Base-by-base conservation (phyloP, 371 early-diverging fungal genomes). In the Mortierella sp. region DNA sequence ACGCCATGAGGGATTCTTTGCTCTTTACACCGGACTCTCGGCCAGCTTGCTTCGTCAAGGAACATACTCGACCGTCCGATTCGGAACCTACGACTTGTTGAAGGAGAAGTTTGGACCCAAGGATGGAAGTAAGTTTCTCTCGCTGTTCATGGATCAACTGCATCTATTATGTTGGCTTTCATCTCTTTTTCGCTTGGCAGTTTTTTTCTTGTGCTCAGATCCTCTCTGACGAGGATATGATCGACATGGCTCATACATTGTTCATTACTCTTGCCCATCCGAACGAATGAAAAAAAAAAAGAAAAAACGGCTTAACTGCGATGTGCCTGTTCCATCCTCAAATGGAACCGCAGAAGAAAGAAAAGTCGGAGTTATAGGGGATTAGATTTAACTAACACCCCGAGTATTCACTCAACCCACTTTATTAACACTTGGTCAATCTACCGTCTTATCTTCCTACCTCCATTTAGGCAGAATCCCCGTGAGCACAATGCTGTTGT, bases 21-120 rank as follows among this genome's bases (percentile, higher is more conserved):
- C 93, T 24, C 88, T 95, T 44, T 96, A 95, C 87, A 91, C 88
- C 31, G 96, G 96, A 19, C 88, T 96, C 3, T 93, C 93, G 16
- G 96, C 96, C 11, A 91, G 93, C 74, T 88, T 96, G 26, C 84
- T 96, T 34, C 92, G 96, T 38, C 96, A 96, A 77, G 91, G 91
- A 45, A 96, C 96, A 5, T 95, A 96, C 81, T 95, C 96, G 6
- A 96, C 96, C 44, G 94, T 94, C 54, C 92, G 96, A 16, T 96
- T 96, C 79, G 95, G 94, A 63, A 91, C 90, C 3, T 96, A 96
- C 84, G 96, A 96, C 77, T 80, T 88, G 68, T 81, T 95, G 58
- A 94, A 93, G 79, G 87, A 92, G 16, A 77, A 81, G 48, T 81
- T 95, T 26, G 77, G 86, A 58, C 84, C 82, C 44, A 88, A 89